Base-by-base conservation (phyloP, 2,329 filamentous ascomycete genomes). In the Xylaria sp. region DNA sequence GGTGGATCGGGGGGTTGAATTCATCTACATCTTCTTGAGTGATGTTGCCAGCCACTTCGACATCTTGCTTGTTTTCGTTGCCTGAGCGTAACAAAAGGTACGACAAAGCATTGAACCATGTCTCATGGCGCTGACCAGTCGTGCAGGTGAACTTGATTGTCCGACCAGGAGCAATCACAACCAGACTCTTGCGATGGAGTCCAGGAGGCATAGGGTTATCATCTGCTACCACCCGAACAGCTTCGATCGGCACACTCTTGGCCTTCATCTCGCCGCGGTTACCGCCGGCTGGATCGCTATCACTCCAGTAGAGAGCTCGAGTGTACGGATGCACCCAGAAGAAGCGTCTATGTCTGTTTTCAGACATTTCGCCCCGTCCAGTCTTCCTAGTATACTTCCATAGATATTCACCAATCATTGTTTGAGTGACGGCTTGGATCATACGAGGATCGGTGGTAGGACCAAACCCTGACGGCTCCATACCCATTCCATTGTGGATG, bases 291-390 rank as follows among this genome's bases (percentile, higher is more conserved):
- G 96, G 96, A 79, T 98, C 94, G 63, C 91, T 87, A 73, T 97
- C 92, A 78, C 94, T 97, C 96, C 96, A 99, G 85, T 98, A 98
- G 75, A 99, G 82, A 5, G 95, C 98, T 59, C 94, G 89, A 2
- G 95, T 99, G 81, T 98, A 99, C 0, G 96, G 96, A 79, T 99
- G 96, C 25, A 99, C 93, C 96, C 96, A 99, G 86, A 99, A 99
- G 85, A 98, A 99, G 39, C 96, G 91, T 70, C 93, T 90, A 81
- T 99, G 96, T 62, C 96, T 89, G 65, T 94, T 97, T 75, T 91
- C 92, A 0, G 94, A 98, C 82, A 97, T 90, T 71, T 94, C 92
- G 64, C 90, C 92, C 28, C 95, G 91, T n/a, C 94, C 94, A 68
- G 94, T 87, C 83, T 96, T 97, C 76, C 96, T 92, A 0, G 96